Conservation (phyloP, 163 green algal species). For the Trebouxiophyceae sp. region DNA sequence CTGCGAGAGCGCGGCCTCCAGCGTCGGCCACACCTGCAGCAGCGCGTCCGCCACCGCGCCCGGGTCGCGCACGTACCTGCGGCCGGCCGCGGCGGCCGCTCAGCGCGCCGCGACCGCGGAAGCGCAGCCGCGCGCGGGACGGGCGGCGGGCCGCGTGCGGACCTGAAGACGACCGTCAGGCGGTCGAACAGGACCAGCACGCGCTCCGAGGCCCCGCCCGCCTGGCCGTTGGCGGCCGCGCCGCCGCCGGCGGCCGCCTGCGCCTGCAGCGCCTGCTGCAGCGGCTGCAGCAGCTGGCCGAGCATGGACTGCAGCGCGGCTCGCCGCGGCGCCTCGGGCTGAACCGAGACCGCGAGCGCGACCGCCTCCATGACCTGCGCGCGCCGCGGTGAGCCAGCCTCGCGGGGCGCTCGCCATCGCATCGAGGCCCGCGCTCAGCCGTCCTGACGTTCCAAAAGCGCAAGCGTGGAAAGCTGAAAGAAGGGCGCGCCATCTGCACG, state of each 20-base stretch:
- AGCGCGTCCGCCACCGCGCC: conserved; percentile 30
- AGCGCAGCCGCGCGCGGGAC: not conserved
- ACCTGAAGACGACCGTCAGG: conserved; percentile 54
- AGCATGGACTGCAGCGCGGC: conserved; percentile 38
- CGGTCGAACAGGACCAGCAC: conserved; percentile 58
- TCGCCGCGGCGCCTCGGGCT: conserved; percentile 21
- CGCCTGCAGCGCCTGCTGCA: conserved; percentile 27
- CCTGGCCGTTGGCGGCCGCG: not conserved
- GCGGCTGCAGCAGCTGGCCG: conserved; percentile 15
- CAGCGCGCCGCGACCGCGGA: too few species aligned
- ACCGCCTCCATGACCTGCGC: conserved; percentile 44
- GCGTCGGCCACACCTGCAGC: conserved; percentile 33
- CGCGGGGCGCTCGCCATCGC: too few species aligned
- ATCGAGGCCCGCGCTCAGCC: too few species aligned
- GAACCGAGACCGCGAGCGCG: conserved; percentile 21
- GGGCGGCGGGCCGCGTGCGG: not conserved
- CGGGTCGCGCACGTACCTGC: conserved; percentile 26
- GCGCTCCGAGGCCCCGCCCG: too few species aligned
- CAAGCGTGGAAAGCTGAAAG: not conserved
- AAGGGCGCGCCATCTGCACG: conserved; percentile 27
- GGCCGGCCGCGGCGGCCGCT: too few species aligned
- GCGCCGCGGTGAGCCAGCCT: not conserved
- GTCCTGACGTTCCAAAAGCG: not conserved
- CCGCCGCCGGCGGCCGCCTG: not conserved
- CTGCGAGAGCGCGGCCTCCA: conserved; percentile 23